Evolutionary conservation across 257 asterid species (phyloP), one percentile per base, ranked within the genome.

Genomic region (Petunia secreta): DNA sequence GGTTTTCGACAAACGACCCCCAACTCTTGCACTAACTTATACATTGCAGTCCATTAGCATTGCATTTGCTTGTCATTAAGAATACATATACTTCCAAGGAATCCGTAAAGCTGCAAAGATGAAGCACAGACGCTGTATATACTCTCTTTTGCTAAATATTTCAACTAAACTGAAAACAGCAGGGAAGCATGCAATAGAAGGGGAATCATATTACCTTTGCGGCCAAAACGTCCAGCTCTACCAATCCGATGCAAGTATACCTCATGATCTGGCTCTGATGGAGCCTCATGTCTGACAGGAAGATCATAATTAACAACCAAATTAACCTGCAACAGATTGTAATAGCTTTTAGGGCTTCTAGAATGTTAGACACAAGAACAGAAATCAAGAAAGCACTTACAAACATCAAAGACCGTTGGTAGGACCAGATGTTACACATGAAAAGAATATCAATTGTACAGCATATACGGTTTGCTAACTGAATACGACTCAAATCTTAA

Each of bases 151-250:
- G 25, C 25, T 25, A 25, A 25, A 25, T 25, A 25, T 25, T 25
- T 25, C 25, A 25, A 25, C 25, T 25, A 63, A 6, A 63, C 68
- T 36, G 68, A 36, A 15, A 37, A 10, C 38, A 63, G 8, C 68
- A 36, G 68, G 77, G 77, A 71, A 71, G 10, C 16, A 71, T 71
- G 60, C 77, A 71, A 48, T 25, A 55, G 48, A 48, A 48, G 77
- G 25, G 60, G 16, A 39, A 48, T 46, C 44, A 48, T 10, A 63
- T 75, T 87, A 93, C 99, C 99, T 89, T 90, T 96, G 84, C 97
- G 98, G 44, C 99, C 99, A 87, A 96, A 96, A 65, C 99, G 98
- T 15, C 99, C 99, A 1, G 99, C 99, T 89, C 99, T 88, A 75
- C 99, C 98, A 78, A 92, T 97, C 55, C 99, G 92, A 82, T 96